These are phyloP conservation scores for Penicillium digitatum DNA, from an alignment of 2,329 filamentous ascomycete genomes.

Conservation along the genomic window DNA sequence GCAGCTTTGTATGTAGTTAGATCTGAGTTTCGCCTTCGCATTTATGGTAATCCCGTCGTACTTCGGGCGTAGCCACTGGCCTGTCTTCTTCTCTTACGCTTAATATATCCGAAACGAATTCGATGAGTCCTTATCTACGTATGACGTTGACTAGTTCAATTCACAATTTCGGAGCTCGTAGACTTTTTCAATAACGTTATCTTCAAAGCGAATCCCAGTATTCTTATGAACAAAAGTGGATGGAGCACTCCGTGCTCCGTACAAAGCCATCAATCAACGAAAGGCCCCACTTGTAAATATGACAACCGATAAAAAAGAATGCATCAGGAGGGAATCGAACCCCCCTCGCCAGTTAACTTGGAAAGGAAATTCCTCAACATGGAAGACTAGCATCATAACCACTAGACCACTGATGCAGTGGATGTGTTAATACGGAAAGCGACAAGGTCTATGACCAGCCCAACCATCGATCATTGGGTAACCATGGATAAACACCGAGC, in stretches of 20 bases:
- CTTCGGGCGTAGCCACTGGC: too few relatives aligned
- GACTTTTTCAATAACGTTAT: neutral
- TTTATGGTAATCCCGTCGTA: too few relatives aligned
- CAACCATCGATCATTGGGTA: too few relatives aligned
- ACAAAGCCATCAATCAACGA: neutral
- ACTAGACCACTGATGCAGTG: constrained; percentile 1
- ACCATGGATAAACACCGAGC: neutral
- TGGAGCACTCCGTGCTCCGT: too few relatives aligned
- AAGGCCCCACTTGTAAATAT: neutral
- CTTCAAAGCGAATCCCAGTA: neutral
- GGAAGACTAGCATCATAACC: constrained; percentile 2
- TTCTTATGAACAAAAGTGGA: too few relatives aligned
- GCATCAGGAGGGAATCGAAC: constrained; percentile 2
- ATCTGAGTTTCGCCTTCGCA: neutral
- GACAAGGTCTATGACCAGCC: too few relatives aligned
- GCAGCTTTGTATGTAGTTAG: neutral
- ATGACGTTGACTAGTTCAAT: neutral
- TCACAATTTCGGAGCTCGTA: neutral
- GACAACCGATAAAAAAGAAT: neutral
- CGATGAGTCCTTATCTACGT: neutral
- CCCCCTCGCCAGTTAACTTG: neutral
- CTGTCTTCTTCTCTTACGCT: neutral
- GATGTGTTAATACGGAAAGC: too few relatives aligned
- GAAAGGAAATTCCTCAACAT: neutral
- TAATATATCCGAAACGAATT: neutral